Percentiles rank a stretch among this genome's conserved stretches.
These are phyloP conservation scores for Dothidotthia symphoricarpi DNA, from an alignment of 2,329 filamentous ascomycete species.

Conservation along the genomic window DNA sequence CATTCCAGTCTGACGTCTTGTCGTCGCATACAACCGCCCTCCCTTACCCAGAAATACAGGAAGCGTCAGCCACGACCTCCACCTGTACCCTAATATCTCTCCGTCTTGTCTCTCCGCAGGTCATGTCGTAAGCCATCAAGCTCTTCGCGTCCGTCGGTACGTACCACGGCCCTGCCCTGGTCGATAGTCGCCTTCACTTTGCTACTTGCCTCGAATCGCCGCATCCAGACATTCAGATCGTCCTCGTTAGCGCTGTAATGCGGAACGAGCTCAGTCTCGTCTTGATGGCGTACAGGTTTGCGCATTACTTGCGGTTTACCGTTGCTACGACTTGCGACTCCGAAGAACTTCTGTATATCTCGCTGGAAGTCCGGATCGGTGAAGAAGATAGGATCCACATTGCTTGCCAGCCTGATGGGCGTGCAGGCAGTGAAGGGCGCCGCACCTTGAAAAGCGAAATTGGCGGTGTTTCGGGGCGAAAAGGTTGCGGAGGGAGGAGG, in stretches of 20 bases:
- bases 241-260: conserved; percentile 12
- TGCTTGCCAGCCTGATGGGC: conserved; percentile 47
- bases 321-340: conserved; percentile 73
- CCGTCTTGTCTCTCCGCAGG: too few species aligned
- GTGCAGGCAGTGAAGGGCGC: conserved; percentile 8
- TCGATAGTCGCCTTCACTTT: not conserved
- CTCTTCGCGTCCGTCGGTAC: too few species aligned
- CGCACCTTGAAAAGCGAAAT: not conserved
- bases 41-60: too few species aligned
- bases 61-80: too few species aligned
- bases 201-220: not conserved
- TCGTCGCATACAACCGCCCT: too few species aligned
- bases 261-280: not conserved
- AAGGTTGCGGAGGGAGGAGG: conserved; percentile 50
- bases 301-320: conserved; percentile 62
- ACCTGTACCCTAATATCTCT: too few species aligned
- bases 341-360: conserved; percentile 11
- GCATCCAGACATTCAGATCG: conserved; percentile 11
- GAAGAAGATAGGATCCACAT: conserved; percentile 67
- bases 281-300: conserved; percentile 66
- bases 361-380: conserved; percentile 4
- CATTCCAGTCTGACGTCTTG: too few species aligned
- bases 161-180: too few species aligned
- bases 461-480: not conserved
- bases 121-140: too few species aligned